Base-by-base conservation (phyloP, 257 asterid species). In the Gynochthodes officinalis region DNA sequence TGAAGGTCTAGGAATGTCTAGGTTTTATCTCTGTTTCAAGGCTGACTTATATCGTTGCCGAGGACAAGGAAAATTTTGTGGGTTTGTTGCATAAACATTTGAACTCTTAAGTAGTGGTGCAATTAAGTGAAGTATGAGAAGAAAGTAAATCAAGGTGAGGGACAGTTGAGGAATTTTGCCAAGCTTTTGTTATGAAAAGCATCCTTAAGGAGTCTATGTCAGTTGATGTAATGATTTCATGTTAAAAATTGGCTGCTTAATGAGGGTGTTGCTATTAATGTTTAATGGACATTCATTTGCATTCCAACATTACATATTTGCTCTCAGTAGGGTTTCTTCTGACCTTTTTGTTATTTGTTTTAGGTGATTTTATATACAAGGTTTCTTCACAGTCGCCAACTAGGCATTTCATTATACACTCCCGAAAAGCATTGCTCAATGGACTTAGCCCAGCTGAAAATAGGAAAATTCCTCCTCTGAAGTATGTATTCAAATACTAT, bases 391-490 rank as follows among this genome's bases (percentile, higher is more conserved):
- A 77, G 71, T 94, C 98, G 46, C 98, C 98, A 74, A 78, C 91
- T 52, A 92, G 81, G 86, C 98, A 94, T 88, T 94, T 94, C 73
- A 73, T 94, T 60, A 84, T 94, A 84, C 98, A 94, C 85, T 91
- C 97, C 69, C 82, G 98, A 65, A 94, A 94, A 89, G 98, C 98
- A 69, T 84, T 94, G 77, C 93, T 94, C 35, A 94, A 88, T 72
- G 98, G 98, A 85, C 85, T 94, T 75, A 89, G 88, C 84, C 97
- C 97, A 75, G 89, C 87, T 75, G 96, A 94, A 58, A 94, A 94
- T 84, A 85, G 97, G 78, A 81, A 89, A 71, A 94, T 91, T 61
- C 98, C 98, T 43, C 97, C 97, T 25, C 83, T 94, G 69, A 94
- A 89, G 98, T 94, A 88, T 27, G 85, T 67, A 63, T 62, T 8